Conservation (phyloP, 106 monocot genomes). For the Alisma plantagoaquatica region DNA sequence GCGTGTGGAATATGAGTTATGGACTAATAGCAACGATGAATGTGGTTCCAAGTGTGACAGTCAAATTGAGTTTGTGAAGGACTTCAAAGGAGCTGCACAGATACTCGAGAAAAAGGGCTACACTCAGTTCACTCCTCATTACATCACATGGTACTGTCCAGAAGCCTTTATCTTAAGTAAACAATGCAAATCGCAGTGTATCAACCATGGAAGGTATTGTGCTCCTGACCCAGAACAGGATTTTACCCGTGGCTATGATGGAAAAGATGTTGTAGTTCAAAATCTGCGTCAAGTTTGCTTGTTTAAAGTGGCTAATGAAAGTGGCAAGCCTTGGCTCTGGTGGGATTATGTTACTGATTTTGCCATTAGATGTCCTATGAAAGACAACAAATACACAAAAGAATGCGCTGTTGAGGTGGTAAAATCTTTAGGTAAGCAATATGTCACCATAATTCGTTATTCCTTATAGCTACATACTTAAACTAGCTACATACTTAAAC, state of each 20-base stretch:
- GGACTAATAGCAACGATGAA: slow-evolving; percentile 95
- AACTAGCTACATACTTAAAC: too few relatives aligned
- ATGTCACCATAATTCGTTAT: too few relatives aligned
- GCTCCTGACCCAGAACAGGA: slow-evolving; percentile 96
- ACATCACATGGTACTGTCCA: slow-evolving; percentile 95
- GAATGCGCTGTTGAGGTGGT: slow-evolving; percentile 76
- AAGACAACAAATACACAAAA: slow-evolving; percentile 88
- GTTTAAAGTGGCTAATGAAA: slow-evolving; percentile 74
- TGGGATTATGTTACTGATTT: slow-evolving; percentile 99
- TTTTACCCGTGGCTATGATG: slow-evolving; percentile 86
- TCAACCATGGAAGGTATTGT: slow-evolving; percentile 91
- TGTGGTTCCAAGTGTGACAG: slow-evolving; percentile 81
- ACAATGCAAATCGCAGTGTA: slow-evolving; percentile 88
- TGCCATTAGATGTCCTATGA: slow-evolving; percentile 89
- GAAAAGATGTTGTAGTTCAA: slow-evolving; percentile 85
- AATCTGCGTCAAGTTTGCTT: slow-evolving; percentile 88
- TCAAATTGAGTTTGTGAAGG: slow-evolving; percentile 62
- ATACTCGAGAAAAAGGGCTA: slow-evolving; percentile 83
- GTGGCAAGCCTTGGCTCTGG: slow-evolving; percentile 71
- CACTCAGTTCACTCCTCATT: slow-evolving; percentile 89
- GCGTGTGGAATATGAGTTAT: slow-evolving; percentile 90
- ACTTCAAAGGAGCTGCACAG: slow-evolving; percentile 86
- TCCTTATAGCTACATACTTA: too few relatives aligned
- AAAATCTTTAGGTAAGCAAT: slow-evolving; percentile 43
- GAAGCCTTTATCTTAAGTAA: slow-evolving; percentile 69